These are phyloP conservation scores for Malassezia restricta DNA, from an alignment of 1,284 basidiomycete species.

Conservation along the genomic window DNA sequence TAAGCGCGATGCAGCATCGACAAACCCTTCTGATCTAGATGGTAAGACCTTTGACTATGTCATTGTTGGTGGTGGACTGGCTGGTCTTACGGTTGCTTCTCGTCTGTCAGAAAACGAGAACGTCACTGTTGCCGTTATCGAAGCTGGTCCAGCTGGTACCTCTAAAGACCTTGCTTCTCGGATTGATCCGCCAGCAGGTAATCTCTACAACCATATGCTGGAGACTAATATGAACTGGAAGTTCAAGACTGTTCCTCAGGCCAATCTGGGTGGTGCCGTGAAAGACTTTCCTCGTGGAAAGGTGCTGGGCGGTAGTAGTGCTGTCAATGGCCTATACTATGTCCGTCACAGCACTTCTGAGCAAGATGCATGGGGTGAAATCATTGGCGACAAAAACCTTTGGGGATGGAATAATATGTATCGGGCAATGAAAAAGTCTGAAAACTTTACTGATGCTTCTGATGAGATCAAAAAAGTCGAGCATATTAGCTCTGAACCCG, in stretches of 20 bases:
- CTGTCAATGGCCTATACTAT: conserved; percentile 38
- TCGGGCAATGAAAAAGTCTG: conserved; percentile 49
- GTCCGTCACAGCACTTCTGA: conserved; percentile 22
- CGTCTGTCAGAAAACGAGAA: conserved; percentile 29
- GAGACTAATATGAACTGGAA: conserved; percentile 30
- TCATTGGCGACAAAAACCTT: conserved; percentile 17
- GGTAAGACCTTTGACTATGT: conserved; percentile 43
- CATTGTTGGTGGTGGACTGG: conserved; percentile 54
- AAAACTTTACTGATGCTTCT: conserved; percentile 49
- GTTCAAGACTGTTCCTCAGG: conserved; percentile 22
- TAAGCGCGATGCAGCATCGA: not conserved
- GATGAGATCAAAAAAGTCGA: conserved; percentile 18
- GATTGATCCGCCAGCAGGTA: conserved; percentile 17
- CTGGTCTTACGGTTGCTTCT: conserved; percentile 31
- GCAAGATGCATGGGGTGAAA: conserved; percentile 23
- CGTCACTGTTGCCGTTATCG: conserved; percentile 44
- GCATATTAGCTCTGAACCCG: conserved; percentile 33
- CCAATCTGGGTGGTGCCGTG: conserved; percentile 15
- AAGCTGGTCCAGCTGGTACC: conserved; percentile 49
- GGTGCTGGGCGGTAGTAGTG: conserved; percentile 32
- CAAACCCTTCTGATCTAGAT: conserved; percentile 9
- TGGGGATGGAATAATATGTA: conserved; percentile 31
- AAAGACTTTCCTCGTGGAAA: conserved; percentile 13
- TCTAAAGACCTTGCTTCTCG: conserved; percentile 14
- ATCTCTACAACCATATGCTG: conserved; percentile 28